Evolutionary conservation across 305 asterid species (phyloP).

Genomic region (Ilex paraguariensis): DNA sequence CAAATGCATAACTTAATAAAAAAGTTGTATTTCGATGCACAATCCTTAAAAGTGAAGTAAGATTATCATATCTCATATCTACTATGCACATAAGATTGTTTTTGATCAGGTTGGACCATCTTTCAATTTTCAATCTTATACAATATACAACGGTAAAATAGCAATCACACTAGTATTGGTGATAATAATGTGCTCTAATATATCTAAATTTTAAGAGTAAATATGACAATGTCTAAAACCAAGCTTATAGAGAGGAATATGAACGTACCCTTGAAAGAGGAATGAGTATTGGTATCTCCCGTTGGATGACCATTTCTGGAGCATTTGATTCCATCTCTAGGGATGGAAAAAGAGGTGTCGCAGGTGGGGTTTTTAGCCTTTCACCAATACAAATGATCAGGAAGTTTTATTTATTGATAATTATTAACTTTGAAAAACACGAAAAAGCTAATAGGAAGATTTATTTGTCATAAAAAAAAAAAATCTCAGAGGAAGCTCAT

Average conservation of each 20-base stretch:
- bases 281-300: slow-evolving; percentile 57
- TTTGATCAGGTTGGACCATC: neutral
- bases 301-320: slow-evolving; percentile 39
- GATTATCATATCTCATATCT: too few relatives aligned
- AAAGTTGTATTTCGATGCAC: too few relatives aligned
- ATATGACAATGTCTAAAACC: neutral
- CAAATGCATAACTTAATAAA: too few relatives aligned
- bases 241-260: neutral
- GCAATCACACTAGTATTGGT: neutral
- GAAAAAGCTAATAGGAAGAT: neutral
- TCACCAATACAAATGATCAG: too few relatives aligned
- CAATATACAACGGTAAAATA: neutral
- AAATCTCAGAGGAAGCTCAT: neutral
- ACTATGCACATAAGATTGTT: too few relatives aligned
- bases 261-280: slow-evolving; percentile 57
- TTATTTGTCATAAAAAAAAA: too few relatives aligned
- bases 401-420: too few relatives aligned
- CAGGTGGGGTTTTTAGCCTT: slow-evolving; percentile 86
- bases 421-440: too few relatives aligned
- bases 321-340: slow-evolving; percentile 71
- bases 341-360: slow-evolving; percentile 83
- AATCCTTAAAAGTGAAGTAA: too few relatives aligned
- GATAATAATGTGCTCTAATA: neutral
- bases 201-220: too few relatives aligned
- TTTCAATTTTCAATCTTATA: neutral